Evolutionary conservation across 1,139 yeast species (phyloP).

Genomic region (Ogataea hybrid): DNA sequence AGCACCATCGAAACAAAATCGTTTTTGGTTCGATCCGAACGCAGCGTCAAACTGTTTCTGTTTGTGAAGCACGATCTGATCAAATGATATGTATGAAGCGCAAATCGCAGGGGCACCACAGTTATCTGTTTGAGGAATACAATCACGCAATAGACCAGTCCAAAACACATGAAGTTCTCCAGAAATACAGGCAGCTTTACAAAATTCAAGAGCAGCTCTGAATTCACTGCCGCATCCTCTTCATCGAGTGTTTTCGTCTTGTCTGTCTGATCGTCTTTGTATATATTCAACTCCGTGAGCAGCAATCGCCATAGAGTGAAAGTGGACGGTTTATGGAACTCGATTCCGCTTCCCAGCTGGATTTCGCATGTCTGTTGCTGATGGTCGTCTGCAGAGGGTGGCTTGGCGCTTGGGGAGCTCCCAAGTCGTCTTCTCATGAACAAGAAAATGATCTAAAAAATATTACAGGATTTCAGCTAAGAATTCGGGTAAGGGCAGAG

Average conservation of each 20-base stretch:
- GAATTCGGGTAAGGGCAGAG: not conserved
- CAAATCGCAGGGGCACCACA: slow-evolving; percentile 69
- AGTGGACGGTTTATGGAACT: slow-evolving; percentile 2
- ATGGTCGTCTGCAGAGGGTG: slow-evolving; percentile 1
- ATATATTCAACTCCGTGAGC: slow-evolving; percentile 32
- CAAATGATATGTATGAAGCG: slow-evolving; percentile 33
- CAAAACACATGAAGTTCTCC: slow-evolving; percentile 75
- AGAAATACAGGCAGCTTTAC: slow-evolving; percentile 61
- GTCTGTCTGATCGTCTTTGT: slow-evolving; percentile 21
- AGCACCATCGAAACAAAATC: slow-evolving; percentile 50
- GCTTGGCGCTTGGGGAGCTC: slow-evolving; percentile 1
- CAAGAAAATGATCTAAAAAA: not conserved
- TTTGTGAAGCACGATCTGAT: slow-evolving; percentile 17
- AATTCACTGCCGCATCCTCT: slow-evolving; percentile 31
- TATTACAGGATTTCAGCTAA: not conserved
- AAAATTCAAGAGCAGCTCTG: slow-evolving; percentile 62
- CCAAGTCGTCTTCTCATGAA: slow-evolving; percentile 10
- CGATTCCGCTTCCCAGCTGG: slow-evolving; percentile 4
- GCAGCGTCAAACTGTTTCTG: not conserved
- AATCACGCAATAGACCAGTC: slow-evolving; percentile 72
- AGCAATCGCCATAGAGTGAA: slow-evolving; percentile 36
- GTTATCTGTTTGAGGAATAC: slow-evolving; percentile 76
- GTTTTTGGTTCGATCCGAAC: slow-evolving; percentile 35
- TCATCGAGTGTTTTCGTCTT: not conserved
- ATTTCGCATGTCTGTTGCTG: not conserved